Conservation (phyloP, 352 stramenopile genomes). For the Globisporangium echinulatum region DNA sequence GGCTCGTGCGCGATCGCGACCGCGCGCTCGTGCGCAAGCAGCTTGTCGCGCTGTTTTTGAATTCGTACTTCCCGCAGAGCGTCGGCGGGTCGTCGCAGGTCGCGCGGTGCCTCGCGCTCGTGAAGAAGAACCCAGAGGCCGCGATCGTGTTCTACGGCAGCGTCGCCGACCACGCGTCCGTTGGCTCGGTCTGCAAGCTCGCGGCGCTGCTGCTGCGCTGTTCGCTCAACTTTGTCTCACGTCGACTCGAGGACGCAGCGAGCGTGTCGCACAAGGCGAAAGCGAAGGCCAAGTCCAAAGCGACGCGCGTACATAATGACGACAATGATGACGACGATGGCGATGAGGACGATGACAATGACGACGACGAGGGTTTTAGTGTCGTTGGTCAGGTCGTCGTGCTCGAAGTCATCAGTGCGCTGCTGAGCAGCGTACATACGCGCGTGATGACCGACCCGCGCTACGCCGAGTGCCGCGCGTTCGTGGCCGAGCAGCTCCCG, state of each 20-base stretch:
- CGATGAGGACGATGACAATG: conserved; percentile 49
- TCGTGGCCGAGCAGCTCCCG: conserved; percentile 61
- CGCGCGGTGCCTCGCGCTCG: conserved; percentile 64
- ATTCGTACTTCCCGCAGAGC: conserved; percentile 85
- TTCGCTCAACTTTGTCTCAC: conserved; percentile 72
- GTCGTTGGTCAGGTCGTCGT: conserved; percentile 66
- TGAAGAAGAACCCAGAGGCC: conserved; percentile 77
- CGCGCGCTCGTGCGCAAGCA: conserved; percentile 57
- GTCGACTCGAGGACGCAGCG: conserved; percentile 37
- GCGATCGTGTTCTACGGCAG: conserved; percentile 81
- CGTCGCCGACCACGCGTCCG: conserved; percentile 65
- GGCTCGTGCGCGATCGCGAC: conserved; percentile 62
- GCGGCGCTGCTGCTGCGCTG: conserved; percentile 67
- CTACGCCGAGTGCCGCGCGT: conserved; percentile 70
- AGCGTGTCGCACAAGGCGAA: conserved; percentile 13
- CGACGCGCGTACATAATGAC: too few species aligned
- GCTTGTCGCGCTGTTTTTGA: conserved; percentile 76
- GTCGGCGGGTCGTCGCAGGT: conserved; percentile 77
- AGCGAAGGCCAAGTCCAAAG: conserved; percentile 12
- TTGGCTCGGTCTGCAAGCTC: conserved; percentile 80
- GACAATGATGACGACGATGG: conserved; percentile 19
- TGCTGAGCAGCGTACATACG: conserved; percentile 68
- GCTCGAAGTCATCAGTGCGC: conserved; percentile 61
- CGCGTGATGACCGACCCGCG: conserved; percentile 63
- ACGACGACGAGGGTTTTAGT: conserved; percentile 65